Evolutionary conservation across 2,329 filamentous ascomycete species (phyloP), one percentile per base, ranked within the genome.

Genomic region (Aspergillus pseudoterreus): DNA sequence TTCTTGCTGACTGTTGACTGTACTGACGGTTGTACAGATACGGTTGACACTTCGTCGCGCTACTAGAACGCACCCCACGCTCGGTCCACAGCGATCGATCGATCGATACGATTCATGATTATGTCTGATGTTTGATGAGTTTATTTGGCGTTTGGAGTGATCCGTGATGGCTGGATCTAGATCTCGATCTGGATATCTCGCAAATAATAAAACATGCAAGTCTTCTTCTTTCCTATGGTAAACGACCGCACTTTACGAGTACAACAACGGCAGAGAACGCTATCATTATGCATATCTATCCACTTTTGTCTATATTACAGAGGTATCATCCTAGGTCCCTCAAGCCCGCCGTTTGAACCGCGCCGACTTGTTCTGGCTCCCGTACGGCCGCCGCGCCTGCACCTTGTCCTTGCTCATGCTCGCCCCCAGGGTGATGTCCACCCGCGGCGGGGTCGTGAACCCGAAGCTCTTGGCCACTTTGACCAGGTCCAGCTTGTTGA

Each of bases 391-490:
- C 61, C 89, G 77, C 36, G 82, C 83, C 45, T 81, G 79, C 74
- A 88, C 88, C 75, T 88, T 88, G 63, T 87, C 84, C 59, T 84
- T 78, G 63, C 82, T 80, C 83, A 94, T 82, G 66, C 89, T 88
- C 4, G 88, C 84, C 0, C 88, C 88, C 11, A 95, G 75, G 44
- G 83, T 83, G 60, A 95, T 85, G 67, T 95, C 89, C 35, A 95
- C 85, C 49, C 88, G 78, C 3, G 90, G 90, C 15, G 90, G 88
- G 0, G 84, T 82, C 4, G 78, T 72, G 71, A 95, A 95, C 0
- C 90, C 90, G 66, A 94, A 95, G 58, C 84, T 83, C 78, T 90
- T 92, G 47, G 88, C 88, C 3, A 95, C 85, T 74, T 92, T 92
- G 63, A 86, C 83, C 15, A 95, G 77, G 67, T 95, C 90, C 11